Conservation (phyloP, 371 early-diverging fungal species). For the Rhizopus stolonifer region DNA sequence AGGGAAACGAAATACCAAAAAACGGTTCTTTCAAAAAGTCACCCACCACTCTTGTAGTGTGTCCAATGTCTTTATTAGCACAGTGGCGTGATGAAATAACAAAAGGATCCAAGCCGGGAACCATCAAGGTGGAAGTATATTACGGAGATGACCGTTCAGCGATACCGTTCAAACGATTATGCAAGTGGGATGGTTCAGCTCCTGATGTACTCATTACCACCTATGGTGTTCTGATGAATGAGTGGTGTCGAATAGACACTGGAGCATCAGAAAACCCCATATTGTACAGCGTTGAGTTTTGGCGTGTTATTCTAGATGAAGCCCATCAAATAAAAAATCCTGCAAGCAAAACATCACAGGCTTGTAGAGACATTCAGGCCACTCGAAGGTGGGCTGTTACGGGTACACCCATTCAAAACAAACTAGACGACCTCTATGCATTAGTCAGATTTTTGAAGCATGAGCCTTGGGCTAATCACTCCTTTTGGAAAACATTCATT, state of each 20-base stretch:
- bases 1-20: neutral
- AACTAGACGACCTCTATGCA: slow-evolving; percentile 79
- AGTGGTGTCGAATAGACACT: slow-evolving; percentile 27
- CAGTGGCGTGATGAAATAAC: slow-evolving; percentile 74
- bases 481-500: slow-evolving; percentile 67
- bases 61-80: slow-evolving; percentile 68
- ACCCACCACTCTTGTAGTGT: slow-evolving; percentile 64
- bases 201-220: slow-evolving; percentile 69
- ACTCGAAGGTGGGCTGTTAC: slow-evolving; percentile 78
- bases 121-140: slow-evolving; percentile 50
- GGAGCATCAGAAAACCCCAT: neutral
- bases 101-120: slow-evolving; percentile 45
- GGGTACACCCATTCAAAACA: slow-evolving; percentile 77
- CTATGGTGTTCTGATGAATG: slow-evolving; percentile 62
- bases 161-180: slow-evolving; percentile 9
- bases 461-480: slow-evolving; percentile 68
- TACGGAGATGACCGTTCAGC: slow-evolving; percentile 52
- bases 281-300: slow-evolving; percentile 48
- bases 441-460: slow-evolving; percentile 76
- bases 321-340: slow-evolving; percentile 76
- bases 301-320: slow-evolving; percentile 75
- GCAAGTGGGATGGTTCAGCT: slow-evolving; percentile 36
- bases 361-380: slow-evolving; percentile 60
- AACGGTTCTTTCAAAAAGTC: slow-evolving; percentile 20
- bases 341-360: slow-evolving; percentile 56